phyloP scores from a whole-genome alignment of 805 yeast genomes.

The Metschnikowia matae region DNA sequence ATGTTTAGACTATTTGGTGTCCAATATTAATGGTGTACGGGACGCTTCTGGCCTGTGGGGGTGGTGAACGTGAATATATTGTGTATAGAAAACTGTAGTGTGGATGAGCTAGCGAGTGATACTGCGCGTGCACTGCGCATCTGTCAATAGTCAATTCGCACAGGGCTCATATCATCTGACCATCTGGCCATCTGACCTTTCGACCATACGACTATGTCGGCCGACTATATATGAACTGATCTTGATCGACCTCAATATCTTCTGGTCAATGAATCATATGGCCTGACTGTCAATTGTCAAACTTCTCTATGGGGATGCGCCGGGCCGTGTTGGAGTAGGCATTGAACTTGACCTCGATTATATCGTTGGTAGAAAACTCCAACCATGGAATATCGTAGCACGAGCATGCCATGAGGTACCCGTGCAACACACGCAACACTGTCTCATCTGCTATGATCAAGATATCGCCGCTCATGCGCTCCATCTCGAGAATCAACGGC shows the following conservation, averaged over 20 bases:
- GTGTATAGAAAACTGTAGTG: not conserved
- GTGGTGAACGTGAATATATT: not conserved
- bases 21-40: too few relatives aligned
- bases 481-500: conserved; percentile 90
- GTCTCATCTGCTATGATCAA: conserved; percentile 92
- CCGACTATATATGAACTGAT: too few relatives aligned
- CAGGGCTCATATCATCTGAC: too few relatives aligned
- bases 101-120: not conserved
- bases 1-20: too few relatives aligned
- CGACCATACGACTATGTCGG: too few relatives aligned
- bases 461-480: conserved; percentile 82
- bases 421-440: conserved; percentile 82
- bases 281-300: not conserved
- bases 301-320: conserved; percentile 29
- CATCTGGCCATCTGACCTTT: too few relatives aligned
- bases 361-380: conserved; percentile 73
- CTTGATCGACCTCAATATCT: too few relatives aligned
- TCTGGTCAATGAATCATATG: too few relatives aligned
- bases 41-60: not conserved
- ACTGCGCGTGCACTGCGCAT: not conserved
- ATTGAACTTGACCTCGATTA: conserved; percentile 81
- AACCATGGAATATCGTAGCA: conserved; percentile 81
- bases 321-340: conserved; percentile 76
- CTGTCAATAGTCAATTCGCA: not conserved
- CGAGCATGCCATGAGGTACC: conserved; percentile 89